Conservation (phyloP, 768 basidiomycete species). For the Phaeotremella skinneri region DNA sequence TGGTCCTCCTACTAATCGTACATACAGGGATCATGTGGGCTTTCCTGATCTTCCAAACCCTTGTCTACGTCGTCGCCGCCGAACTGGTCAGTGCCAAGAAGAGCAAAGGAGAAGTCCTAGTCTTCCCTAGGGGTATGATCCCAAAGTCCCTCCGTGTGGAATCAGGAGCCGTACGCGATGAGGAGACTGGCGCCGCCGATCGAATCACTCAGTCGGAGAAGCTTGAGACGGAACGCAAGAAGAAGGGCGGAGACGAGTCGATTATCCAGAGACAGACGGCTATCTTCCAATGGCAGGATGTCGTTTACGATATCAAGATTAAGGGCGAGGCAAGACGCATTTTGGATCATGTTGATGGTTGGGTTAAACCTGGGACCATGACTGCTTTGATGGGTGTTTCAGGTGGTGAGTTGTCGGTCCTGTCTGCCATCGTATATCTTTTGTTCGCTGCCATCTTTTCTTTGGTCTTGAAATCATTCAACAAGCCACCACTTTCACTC, state of each 20-base stretch:
- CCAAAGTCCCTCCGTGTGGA: conserved; percentile 30
- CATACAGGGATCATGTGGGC: conserved; percentile 48
- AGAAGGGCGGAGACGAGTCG: conserved; percentile 17
- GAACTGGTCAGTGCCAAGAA: conserved; percentile 46
- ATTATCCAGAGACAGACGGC: conserved; percentile 50
- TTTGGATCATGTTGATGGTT: conserved; percentile 50
- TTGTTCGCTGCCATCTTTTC: conserved; percentile 58
- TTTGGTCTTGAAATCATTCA: conserved; percentile 58
- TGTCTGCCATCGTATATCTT: no score
- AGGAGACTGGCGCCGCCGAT: conserved; percentile 26
- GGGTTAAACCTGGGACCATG: conserved; percentile 46
- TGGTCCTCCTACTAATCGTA: conserved; percentile 19
- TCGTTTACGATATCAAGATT: conserved; percentile 52
- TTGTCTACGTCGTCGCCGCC: conserved; percentile 42
- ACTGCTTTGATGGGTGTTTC: conserved; percentile 52
- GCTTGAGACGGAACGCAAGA: conserved; percentile 4
- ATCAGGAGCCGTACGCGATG: conserved; percentile 22
- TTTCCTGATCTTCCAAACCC: conserved; percentile 43
- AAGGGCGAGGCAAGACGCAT: conserved; percentile 55
- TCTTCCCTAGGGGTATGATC: conserved; percentile 49
- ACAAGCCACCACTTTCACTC: conserved; percentile 58
- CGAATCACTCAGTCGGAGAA: conserved; percentile 5
- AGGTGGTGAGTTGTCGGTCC: no score
- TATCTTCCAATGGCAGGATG: conserved; percentile 52
- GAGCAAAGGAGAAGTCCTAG: conserved; percentile 53